Percentiles rank a stretch among this genome's conserved stretches.
These are phyloP conservation scores for Vigna unguiculata DNA, from an alignment of 306 rosid species.

Conservation along the genomic window DNA sequence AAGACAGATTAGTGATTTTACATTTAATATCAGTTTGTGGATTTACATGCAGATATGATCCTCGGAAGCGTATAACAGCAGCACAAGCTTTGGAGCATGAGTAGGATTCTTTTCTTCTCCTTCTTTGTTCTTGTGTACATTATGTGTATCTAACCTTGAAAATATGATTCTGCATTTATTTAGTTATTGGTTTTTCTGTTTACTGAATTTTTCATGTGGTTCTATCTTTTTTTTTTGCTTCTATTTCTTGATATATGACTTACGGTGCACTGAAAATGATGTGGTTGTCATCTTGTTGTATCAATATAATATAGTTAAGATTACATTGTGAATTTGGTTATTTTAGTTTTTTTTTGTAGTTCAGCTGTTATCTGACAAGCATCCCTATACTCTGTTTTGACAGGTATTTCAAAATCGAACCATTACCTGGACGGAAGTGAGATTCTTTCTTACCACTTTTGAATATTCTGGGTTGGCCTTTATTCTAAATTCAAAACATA, in stretches of 20 bases:
- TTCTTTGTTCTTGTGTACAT: not conserved
- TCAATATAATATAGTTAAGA: conserved; percentile 3
- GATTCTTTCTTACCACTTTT: conserved; percentile 37
- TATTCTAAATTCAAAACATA: not conserved
- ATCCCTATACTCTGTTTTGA: conserved; percentile 25
- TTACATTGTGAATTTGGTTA: not conserved
- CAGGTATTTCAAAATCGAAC: conserved; percentile 83
- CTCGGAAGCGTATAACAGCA: conserved; percentile 80
- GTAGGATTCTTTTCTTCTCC: conserved; percentile 49
- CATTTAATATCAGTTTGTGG: not conserved
- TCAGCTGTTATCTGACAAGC: conserved; percentile 34
- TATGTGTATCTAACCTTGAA: conserved; percentile 8
- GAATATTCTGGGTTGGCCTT: conserved; percentile 16
- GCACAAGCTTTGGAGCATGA: conserved; percentile 89
- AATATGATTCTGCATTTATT: conserved; percentile 4
- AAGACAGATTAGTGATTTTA: not conserved
- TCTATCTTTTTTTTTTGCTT: not conserved
- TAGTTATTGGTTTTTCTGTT: not conserved
- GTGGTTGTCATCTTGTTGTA: not conserved
- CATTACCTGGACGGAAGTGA: conserved; percentile 84
- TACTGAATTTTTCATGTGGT: not conserved
- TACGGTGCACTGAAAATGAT: not conserved
- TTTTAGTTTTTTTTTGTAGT: not conserved
- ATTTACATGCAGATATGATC: conserved; percentile 79
- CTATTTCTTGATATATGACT: not conserved